These are phyloP conservation scores for Fusarium succisae DNA, from an alignment of 2,329 filamentous ascomycete species.

Conservation along the genomic window DNA sequence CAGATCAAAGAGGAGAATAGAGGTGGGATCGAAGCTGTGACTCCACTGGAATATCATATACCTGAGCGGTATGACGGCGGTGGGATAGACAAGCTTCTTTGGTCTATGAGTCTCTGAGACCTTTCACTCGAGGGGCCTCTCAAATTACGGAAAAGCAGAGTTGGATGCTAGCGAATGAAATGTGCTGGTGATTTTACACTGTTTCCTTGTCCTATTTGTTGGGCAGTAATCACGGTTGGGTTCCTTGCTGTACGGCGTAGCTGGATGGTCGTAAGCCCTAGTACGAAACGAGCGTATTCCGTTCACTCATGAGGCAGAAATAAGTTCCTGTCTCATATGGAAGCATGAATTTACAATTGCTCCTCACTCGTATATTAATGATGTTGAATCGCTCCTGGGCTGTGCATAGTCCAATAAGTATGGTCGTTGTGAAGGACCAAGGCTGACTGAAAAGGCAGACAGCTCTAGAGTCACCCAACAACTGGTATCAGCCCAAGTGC, in stretches of 20 bases:
- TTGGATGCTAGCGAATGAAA: too few species aligned
- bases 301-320: background rate
- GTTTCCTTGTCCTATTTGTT: background rate
- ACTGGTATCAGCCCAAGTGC: background rate
- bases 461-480: too few species aligned
- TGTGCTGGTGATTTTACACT: background rate
- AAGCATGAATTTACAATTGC: background rate
- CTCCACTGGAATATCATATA: background rate
- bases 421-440: background rate
- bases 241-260: background rate
- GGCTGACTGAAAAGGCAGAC: background rate
- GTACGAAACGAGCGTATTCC: background rate
- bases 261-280: background rate
- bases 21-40: rapidly evolving
- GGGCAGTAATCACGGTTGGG: background rate
- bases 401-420: background rate
- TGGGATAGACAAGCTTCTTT: constrained; percentile 9
- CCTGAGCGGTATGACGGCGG: background rate
- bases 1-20: background rate
- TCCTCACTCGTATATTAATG: background rate
- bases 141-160: too few species aligned
- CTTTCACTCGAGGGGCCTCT: background rate
- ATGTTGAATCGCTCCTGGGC: background rate
- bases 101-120: background rate
- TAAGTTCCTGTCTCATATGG: background rate